phyloP scores from a whole-genome alignment of 2,329 filamentous ascomycete species.

The Aquanectria penicillioides region DNA sequence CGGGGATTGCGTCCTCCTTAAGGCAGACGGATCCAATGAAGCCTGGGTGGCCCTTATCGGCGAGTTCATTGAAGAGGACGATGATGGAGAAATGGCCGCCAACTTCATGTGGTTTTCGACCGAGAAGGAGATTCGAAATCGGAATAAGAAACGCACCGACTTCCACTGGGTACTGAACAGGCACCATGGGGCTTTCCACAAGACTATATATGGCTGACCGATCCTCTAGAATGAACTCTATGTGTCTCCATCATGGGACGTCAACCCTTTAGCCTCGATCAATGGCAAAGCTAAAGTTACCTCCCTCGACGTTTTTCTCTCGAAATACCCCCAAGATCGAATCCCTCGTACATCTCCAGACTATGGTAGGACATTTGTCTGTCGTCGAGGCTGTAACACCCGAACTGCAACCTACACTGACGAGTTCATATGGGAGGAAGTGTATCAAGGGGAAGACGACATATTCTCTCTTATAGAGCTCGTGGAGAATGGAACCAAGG shows the following conservation, averaged over 20 bases:
- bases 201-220: not conserved
- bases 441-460: conserved; percentile 74
- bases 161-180: conserved; percentile 68
- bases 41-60: conserved; percentile 93
- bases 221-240: conserved; percentile 83
- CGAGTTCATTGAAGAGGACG: conserved; percentile 80
- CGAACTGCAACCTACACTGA: conserved; percentile 90
- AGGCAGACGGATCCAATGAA: conserved; percentile 86
- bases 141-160: conserved; percentile 83
- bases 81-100: conserved; percentile 74
- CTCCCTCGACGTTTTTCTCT: conserved; percentile 75
- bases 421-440: conserved; percentile 90
- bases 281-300: conserved; percentile 87
- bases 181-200: not conserved
- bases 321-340: conserved; percentile 77
- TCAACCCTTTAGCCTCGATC: conserved; percentile 87
- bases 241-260: conserved; percentile 86
- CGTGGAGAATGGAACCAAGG: conserved; percentile 78
- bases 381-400: conserved; percentile 88
- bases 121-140: conserved; percentile 87
- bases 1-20: conserved; percentile 87
- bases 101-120: conserved; percentile 97
- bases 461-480: conserved; percentile 73
- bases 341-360: conserved; percentile 78
- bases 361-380: conserved; percentile 88